Conservation (phyloP, 2,329 filamentous ascomycete species). For the Pseudogymnoascus sp. region DNA sequence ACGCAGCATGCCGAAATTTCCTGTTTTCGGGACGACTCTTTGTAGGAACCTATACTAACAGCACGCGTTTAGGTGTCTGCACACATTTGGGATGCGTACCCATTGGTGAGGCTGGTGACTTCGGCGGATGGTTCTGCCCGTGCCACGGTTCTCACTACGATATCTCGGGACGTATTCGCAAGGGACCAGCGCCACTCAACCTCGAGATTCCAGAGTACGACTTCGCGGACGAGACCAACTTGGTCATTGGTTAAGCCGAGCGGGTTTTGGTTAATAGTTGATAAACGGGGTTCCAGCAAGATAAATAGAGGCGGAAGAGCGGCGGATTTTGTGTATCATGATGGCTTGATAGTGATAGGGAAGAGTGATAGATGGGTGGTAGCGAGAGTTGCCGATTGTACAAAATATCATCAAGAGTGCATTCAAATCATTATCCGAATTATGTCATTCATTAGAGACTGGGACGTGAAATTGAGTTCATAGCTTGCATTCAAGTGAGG, state of each 20-base stretch:
- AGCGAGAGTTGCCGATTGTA: conserved; percentile 11
- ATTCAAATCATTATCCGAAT: conserved; percentile 2
- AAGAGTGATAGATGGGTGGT: conserved; percentile 9
- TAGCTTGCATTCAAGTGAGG: background rate
- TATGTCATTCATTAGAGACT: background rate
- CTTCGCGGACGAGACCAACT: conserved; percentile 80
- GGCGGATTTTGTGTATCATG: conserved; percentile 12
- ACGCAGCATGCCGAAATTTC: background rate
- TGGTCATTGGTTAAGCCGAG: conserved; percentile 78
- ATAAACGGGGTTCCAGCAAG: conserved; percentile 20
- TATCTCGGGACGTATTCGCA: conserved; percentile 96
- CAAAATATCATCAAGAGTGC: conserved; percentile 12
- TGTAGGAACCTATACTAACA: conserved; percentile 20
- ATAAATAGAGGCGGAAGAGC: conserved; percentile 27
- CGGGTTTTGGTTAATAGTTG: conserved; percentile 8
- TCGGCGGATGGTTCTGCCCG: conserved; percentile 98
- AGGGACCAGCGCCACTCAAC: conserved; percentile 94
- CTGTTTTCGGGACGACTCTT: background rate
- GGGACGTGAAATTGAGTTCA: background rate
- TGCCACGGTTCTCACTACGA: conserved; percentile 99
- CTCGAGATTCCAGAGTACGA: conserved; percentile 89
- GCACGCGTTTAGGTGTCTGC: conserved; percentile 68
- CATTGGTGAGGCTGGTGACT: conserved; percentile 97
- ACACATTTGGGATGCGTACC: conserved; percentile 98
- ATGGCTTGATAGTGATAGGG: conserved; percentile 11